Percentiles rank a stretch among this genome's conserved stretches.
Conservation (phyloP, 2,329 filamentous ascomycete species). For the Eutypa lata region DNA sequence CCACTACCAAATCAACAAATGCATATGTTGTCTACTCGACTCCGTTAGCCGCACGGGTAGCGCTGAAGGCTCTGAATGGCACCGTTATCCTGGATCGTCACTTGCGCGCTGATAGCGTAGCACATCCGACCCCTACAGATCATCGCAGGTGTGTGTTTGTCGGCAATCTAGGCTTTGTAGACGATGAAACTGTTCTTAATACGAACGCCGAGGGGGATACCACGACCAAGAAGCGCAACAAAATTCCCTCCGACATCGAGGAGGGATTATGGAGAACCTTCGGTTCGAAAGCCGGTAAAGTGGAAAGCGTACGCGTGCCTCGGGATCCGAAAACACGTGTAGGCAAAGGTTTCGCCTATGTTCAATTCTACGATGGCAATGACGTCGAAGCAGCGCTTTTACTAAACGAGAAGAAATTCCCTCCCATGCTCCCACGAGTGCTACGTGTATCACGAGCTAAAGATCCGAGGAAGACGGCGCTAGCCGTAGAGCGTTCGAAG, state of each 20-base stretch:
- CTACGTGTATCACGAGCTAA: slow-evolving; percentile 86
- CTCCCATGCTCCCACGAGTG: slow-evolving; percentile 85
- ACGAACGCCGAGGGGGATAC: slow-evolving; percentile 63
- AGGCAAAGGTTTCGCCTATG: slow-evolving; percentile 95
- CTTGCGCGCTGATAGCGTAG: slow-evolving; percentile 84
- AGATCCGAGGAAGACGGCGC: slow-evolving; percentile 59
- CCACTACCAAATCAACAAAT: slow-evolving; percentile 89
- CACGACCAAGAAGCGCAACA: slow-evolving; percentile 70
- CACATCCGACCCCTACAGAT: slow-evolving; percentile 79
- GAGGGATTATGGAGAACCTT: slow-evolving; percentile 90
- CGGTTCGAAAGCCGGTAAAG: slow-evolving; percentile 66
- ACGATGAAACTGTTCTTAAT: slow-evolving; percentile 75
- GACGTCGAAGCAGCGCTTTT: slow-evolving; percentile 87
- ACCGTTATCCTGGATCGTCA: slow-evolving; percentile 81
- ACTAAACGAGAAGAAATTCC: slow-evolving; percentile 86
- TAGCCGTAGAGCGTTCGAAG: slow-evolving; percentile 49
- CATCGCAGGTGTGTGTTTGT: slow-evolving; percentile 92
- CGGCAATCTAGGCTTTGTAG: slow-evolving; percentile 93
- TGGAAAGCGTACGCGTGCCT: slow-evolving; percentile 91
- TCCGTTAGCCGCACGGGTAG: slow-evolving; percentile 69
- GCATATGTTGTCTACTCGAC: slow-evolving; percentile 90
- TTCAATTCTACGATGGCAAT: slow-evolving; percentile 89
- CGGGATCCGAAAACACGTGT: slow-evolving; percentile 87
- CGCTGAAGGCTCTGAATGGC: slow-evolving; percentile 77
- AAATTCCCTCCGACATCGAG: slow-evolving; percentile 78